phyloP scores from a whole-genome alignment of 106 monocot species.

The Amphibolis antarctica region DNA sequence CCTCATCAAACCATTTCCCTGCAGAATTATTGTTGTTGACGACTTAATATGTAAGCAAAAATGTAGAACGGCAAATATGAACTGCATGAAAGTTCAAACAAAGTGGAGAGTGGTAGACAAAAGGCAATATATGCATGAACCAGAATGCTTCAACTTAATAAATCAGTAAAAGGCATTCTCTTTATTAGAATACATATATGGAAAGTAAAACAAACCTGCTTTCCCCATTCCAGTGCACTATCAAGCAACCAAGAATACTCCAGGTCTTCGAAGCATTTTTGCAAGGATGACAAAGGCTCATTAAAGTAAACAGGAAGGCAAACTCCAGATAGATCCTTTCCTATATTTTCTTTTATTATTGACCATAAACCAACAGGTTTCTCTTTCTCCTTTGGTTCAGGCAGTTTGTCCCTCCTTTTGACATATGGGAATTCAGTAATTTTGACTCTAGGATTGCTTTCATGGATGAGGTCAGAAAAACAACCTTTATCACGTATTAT shows the following conservation, averaged over 20 bases:
- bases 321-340: constrained; percentile 94
- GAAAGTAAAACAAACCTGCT: constrained; percentile 44
- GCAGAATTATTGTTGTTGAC: constrained; percentile 12
- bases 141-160: neutral
- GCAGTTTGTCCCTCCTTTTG: constrained; percentile 62
- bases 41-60: neutral
- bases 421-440: constrained; percentile 52
- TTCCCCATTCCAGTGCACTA: constrained; percentile 76
- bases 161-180: neutral
- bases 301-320: constrained; percentile 98
- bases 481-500: constrained; percentile 7
- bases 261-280: constrained; percentile 97
- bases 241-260: constrained; percentile 89
- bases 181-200: neutral
- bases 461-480: constrained; percentile 14
- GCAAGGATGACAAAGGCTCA: constrained; percentile 86
- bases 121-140: neutral
- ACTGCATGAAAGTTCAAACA: neutral
- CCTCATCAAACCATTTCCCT: constrained; percentile 94
- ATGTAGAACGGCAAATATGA: neutral
- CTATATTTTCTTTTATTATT: constrained; percentile 96
- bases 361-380: constrained; percentile 93
- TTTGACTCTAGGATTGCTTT: constrained; percentile 20
- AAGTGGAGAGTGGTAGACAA: neutral
- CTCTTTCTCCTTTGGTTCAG: constrained; percentile 93